These are phyloP conservation scores for Citrullus amarus DNA, from an alignment of 306 rosid species.

Conservation along the genomic window DNA sequence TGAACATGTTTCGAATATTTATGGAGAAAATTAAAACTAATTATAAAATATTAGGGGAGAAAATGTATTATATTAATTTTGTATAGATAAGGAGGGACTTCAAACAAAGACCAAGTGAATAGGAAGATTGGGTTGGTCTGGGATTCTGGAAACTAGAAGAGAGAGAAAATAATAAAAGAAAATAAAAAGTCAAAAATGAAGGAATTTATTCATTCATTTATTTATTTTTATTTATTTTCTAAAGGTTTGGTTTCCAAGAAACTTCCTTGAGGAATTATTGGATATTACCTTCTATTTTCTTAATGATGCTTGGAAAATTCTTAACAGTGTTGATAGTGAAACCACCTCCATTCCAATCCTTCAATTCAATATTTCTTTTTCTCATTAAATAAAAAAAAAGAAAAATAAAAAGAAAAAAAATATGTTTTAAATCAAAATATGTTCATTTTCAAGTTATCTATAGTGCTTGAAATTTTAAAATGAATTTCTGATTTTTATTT, in stretches of 20 bases:
- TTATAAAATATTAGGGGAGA: not conserved
- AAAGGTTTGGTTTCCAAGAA: not conserved
- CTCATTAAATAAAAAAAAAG: no score
- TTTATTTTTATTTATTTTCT: not conserved
- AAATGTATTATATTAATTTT: not conserved
- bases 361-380: not conserved
- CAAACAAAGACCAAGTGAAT: not conserved
- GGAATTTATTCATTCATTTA: not conserved
- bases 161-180: not conserved
- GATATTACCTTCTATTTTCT: not conserved
- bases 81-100: not conserved
- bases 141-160: not conserved
- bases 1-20: no score
- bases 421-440: no score
- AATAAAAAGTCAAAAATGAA: not conserved
- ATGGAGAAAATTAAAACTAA: not conserved
- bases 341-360: not conserved
- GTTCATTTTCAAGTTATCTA: not conserved
- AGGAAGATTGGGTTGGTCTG: not conserved
- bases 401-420: no score
- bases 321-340: not conserved
- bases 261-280: not conserved
- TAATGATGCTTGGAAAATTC: not conserved
- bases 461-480: no score
- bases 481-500: no score